Conservation (phyloP, 2,329 filamentous ascomycete genomes). For the Salinomyces thailandicus region DNA sequence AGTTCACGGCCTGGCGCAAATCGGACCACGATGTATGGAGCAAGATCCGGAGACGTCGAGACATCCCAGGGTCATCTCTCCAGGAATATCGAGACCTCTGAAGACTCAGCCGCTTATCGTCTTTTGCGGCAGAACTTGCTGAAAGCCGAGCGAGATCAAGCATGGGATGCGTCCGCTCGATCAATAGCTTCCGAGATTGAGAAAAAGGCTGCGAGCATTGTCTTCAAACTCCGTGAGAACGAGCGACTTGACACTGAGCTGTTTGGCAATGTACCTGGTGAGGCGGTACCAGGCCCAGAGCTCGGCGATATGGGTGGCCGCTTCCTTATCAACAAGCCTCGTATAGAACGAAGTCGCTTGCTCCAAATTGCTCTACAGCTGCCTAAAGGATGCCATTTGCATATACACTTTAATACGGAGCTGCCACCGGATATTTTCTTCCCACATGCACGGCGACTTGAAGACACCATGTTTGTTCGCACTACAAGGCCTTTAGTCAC, state of each 20-base stretch:
- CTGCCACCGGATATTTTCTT: conserved; percentile 52
- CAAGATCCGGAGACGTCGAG: too few relatives aligned
- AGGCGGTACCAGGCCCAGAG: conserved; percentile 29
- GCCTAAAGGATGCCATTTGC: conserved; percentile 63
- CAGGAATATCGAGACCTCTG: conserved; percentile 4
- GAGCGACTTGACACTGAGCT: conserved; percentile 28
- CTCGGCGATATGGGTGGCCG: conserved; percentile 39
- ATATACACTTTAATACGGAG: conserved; percentile 71
- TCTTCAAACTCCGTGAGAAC: conserved; percentile 31
- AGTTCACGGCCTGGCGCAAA: too few relatives aligned
- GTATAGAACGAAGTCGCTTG: conserved; percentile 44
- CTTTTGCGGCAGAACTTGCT: conserved; percentile 21
- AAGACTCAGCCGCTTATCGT: conserved; percentile 14
- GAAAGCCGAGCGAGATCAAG: conserved; percentile 18
- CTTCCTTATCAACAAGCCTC: conserved; percentile 34
- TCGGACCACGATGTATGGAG: too few relatives aligned
- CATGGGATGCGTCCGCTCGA: conserved; percentile 30
- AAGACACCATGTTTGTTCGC: conserved; percentile 57
- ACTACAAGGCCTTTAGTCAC: conserved; percentile 44
- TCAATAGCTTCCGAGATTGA: conserved; percentile 19
- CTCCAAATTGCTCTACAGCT: conserved; percentile 47
- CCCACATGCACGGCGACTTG: conserved; percentile 40
- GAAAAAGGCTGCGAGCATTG: conserved; percentile 25
- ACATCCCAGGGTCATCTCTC: conserved; percentile 1
- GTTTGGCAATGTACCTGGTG: conserved; percentile 34